Evolutionary conservation across 2,329 filamentous ascomycete species (phyloP).

Genomic region (Aaosphaeria pasadenensis): DNA sequence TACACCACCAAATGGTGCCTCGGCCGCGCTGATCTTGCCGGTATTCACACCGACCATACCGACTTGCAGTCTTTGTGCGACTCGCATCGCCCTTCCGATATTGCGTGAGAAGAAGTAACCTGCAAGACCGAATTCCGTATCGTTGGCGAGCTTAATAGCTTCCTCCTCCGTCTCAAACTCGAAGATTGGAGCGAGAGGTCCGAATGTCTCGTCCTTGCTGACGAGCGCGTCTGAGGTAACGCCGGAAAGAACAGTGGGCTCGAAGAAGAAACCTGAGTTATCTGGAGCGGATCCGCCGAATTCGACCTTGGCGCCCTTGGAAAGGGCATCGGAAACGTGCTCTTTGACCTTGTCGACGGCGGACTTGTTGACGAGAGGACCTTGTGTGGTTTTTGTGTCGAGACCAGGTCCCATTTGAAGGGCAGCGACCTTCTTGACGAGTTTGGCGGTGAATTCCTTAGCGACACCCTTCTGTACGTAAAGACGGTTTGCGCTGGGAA

Average conservation of each 20-base stretch:
- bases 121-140: slow-evolving; percentile 43
- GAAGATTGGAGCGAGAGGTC: slow-evolving; percentile 44
- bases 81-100: slow-evolving; percentile 3
- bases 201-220: slow-evolving; percentile 43
- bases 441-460: slow-evolving; percentile 66
- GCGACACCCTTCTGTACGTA: slow-evolving; percentile 78
- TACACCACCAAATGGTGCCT: slow-evolving; percentile 67
- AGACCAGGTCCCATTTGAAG: slow-evolving; percentile 47
- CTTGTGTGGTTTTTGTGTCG: slow-evolving; percentile 47
- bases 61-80: slow-evolving; percentile 9
- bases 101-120: slow-evolving; percentile 7
- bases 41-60: slow-evolving; percentile 24
- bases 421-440: slow-evolving; percentile 67
- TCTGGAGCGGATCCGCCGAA: slow-evolving; percentile 43
- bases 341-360: slow-evolving; percentile 27
- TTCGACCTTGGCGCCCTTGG: slow-evolving; percentile 34
- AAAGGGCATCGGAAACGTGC: slow-evolving; percentile 22
- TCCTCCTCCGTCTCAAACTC: slow-evolving; percentile 41
- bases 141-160: slow-evolving; percentile 43
- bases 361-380: slow-evolving; percentile 55
- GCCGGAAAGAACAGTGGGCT: slow-evolving; percentile 36
- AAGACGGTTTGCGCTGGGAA: slow-evolving; percentile 64
- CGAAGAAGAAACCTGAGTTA: slow-evolving; percentile 46
- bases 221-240: slow-evolving; percentile 12
- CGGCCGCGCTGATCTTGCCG: slow-evolving; percentile 17